Base-by-base conservation (phyloP, 352 stramenopile species). In the Globisporangium echinulatum region DNA sequence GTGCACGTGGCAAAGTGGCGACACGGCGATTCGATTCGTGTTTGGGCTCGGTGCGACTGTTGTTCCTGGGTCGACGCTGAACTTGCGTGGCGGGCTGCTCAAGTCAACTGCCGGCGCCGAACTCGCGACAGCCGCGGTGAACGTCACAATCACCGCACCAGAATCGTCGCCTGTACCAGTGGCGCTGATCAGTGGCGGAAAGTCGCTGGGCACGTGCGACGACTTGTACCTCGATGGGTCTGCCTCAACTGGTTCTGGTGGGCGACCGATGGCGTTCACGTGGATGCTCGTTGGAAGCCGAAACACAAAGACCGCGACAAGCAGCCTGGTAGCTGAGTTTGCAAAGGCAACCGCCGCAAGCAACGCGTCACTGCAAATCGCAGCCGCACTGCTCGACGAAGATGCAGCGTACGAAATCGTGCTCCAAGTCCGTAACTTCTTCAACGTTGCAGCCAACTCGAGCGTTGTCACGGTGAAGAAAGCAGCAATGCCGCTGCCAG, bases 151-250 rank as follows among this genome's bases (percentile, higher is more conserved):
- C 4, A 66, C 57, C 25, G 50, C 67, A 2, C 77, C 79, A 0
- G 73, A 80, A 37, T 70, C 74, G 0, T 57, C 80, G 42, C 79
- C 73, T 0, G 58, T 78, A 3, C 79, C 79, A 39, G 39, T 75
- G 13, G 71, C 72, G 11, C 44, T 74, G 38, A 66, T 89, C 0
- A 85, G 59, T 37, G 79, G 79, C 1, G 68, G 67, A 11, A 70
- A 61, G 6, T 86, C 75, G 1, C 63, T 89, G 5, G 79, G 79
- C 15, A 75, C 67, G 39, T 89, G 77, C 40, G 79, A 89, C 33
- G 70, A 85, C 61, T 56, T 87, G 8, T 77, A 77, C 17, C 64
- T 89, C 8, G 79, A 89, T 50, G 79, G 69, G 1, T 83, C 75
- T 0, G 62, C 63, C 15, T 87, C 79, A 0, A 75, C 73, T 0